Evolutionary conservation across 768 basidiomycete species (phyloP).

Genomic region (Amylocystis lapponica): DNA sequence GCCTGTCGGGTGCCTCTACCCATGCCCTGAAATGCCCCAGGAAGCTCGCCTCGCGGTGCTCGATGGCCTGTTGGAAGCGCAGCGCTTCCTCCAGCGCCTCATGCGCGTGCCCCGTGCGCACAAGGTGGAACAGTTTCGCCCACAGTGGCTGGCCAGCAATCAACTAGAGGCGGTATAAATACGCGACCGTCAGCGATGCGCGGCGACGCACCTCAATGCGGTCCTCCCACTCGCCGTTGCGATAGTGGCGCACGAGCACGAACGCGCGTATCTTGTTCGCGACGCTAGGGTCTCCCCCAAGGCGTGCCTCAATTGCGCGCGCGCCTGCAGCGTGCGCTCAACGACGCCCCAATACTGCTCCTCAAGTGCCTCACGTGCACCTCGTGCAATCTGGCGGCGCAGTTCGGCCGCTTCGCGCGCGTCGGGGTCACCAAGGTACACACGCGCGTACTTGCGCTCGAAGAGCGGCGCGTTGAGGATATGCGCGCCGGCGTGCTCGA

Average conservation of each 20-base stretch:
- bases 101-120: slow-evolving; percentile 75
- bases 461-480: slow-evolving; percentile 75
- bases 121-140: slow-evolving; percentile 90
- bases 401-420: slow-evolving; percentile 62
- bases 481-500: slow-evolving; percentile 77
- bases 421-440: slow-evolving; percentile 62
- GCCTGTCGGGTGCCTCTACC: slow-evolving; percentile 75
- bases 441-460: slow-evolving; percentile 77
- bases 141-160: slow-evolving; percentile 86
- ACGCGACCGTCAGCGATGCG: no score
- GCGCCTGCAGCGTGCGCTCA: slow-evolving; percentile 75
- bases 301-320: slow-evolving; percentile 76
- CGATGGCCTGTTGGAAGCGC: slow-evolving; percentile 62
- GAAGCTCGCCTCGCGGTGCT: slow-evolving; percentile 78
- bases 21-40: slow-evolving; percentile 77
- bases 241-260: slow-evolving; percentile 72
- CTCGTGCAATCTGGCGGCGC: slow-evolving; percentile 68
- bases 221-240: slow-evolving; percentile 79
- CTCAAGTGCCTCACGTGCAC: slow-evolving; percentile 78
- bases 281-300: slow-evolving; percentile 90
- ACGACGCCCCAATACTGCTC: slow-evolving; percentile 85
- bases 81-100: slow-evolving; percentile 79
- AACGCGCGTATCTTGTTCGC: slow-evolving; percentile 89
- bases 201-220: slow-evolving; percentile 74
- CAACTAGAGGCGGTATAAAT: slow-evolving; percentile 42